Evolutionary conservation across 176 grass and related monocot genomes (phyloP).

Genomic region (Carex pumila): DNA sequence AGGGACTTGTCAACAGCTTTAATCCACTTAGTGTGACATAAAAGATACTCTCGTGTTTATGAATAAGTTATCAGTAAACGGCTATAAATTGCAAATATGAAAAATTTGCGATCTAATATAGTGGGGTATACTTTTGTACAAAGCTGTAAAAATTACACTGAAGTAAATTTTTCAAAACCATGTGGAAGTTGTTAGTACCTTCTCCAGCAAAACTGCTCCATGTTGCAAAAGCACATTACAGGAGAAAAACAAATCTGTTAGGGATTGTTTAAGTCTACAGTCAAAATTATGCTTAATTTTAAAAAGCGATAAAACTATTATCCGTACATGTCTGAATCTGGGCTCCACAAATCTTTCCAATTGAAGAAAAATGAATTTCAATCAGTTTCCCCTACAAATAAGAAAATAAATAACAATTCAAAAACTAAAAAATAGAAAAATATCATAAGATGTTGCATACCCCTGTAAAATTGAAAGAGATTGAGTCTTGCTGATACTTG

Average conservation of each 20-base stretch:
- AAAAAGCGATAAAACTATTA: conserved; percentile 9
- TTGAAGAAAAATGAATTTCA: conserved; percentile 82
- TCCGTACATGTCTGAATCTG: conserved; percentile 83
- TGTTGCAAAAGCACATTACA: conserved; percentile 25
- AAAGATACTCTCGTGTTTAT: background rate
- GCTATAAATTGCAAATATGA: background rate
- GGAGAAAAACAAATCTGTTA: conserved; percentile 32
- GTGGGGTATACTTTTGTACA: background rate
- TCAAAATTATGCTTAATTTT: conserved; percentile 13
- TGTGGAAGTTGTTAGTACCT: conserved; percentile 39
- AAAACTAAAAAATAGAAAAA: background rate
- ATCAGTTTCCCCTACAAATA: conserved; percentile 74
- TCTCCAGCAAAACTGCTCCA: conserved; percentile 82
- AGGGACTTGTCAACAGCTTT: background rate
- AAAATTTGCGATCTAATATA: background rate
- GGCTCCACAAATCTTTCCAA: conserved; percentile 72
- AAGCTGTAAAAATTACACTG: background rate
- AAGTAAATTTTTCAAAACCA: background rate
- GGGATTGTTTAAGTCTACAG: background rate
- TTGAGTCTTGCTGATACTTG: background rate
- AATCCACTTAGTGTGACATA: background rate
- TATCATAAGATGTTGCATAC: background rate
- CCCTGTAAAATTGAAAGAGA: background rate
- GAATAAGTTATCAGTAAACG: background rate
- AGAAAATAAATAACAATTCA: background rate